Evolutionary conservation across 2,329 filamentous ascomycete species (phyloP), one percentile per base, ranked within the genome.

Genomic region (Tolypocladium cylindrosporum): DNA sequence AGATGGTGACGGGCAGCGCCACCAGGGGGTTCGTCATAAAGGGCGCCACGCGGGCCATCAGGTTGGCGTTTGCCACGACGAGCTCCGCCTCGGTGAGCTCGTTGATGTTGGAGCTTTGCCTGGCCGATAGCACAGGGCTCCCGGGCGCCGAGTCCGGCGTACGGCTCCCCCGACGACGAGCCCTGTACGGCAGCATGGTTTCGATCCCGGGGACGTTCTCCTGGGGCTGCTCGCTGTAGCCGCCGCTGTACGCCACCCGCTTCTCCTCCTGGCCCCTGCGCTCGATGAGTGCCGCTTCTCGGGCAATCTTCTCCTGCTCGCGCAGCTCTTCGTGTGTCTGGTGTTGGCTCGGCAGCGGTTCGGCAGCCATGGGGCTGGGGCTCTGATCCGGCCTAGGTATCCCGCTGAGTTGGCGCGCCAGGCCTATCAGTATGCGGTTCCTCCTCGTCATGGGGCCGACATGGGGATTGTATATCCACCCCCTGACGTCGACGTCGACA

Each of bases 391-490:
- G 67, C 45, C 77, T 78, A 0, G 89, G 88, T 41, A 99, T 85
- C 0, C 94, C 94, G 65, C 91, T 96, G 48, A 99, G 76, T 66
- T 94, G 88, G 56, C 92, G 82, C 16, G 93, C 93, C 31, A 97
- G 78, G 0, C 92, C 90, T 57, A 99, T 85, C 66, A 97, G 78
- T 60, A 97, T 78, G 42, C 94, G 83, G 67, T 97, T 95, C 67
- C 91, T 91, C 64, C 92, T 83, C 34, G 84, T 93, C 82, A 97
- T 86, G 4, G 90, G 91, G 0, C 91, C 91, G 63, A 81, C 82
- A 66, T 93, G 90, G 21, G 93, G 93, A 43, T 86, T 85, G 71
- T 96, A 99, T 55, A 97, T 83, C 94, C 95, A 99, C 16, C 94
- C 94, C 64, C 93, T 83, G 31, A 99, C 90, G 70, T 99, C 93